Conservation (phyloP, 73 alveolate species). For the Durusdinium trenchii region DNA sequence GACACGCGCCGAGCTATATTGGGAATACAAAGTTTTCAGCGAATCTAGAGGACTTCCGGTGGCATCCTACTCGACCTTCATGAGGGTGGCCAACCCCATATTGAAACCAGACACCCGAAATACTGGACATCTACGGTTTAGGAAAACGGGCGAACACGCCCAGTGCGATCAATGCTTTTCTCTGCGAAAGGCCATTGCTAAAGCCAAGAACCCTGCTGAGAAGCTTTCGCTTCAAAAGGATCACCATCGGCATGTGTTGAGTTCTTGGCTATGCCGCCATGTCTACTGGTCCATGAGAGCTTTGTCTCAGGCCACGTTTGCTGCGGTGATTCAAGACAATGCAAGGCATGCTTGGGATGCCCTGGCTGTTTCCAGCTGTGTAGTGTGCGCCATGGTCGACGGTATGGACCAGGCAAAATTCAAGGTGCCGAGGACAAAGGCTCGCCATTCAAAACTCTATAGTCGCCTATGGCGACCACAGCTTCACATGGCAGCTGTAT, state of each 20-base stretch:
- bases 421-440: neutral
- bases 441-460: neutral
- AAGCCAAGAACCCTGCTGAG: too few species aligned
- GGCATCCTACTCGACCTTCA: neutral
- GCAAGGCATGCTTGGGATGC: neutral
- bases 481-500: constrained; percentile 1
- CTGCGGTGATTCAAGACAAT: too few species aligned
- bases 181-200: too few species aligned
- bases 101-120: too few species aligned
- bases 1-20: neutral
- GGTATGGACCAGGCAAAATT: constrained; percentile 57
- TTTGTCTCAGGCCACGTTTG: too few species aligned
- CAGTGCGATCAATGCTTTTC: too few species aligned
- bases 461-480: neutral
- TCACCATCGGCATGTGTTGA: too few species aligned
- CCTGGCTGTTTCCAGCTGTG: neutral
- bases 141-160: too few species aligned
- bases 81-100: neutral
- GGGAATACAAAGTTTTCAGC: neutral
- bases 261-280: too few species aligned
- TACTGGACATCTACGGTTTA: too few species aligned
- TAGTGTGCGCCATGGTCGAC: neutral
- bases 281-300: too few species aligned
- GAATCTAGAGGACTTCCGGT: neutral
- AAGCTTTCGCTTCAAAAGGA: too few species aligned